These are phyloP conservation scores for Excoecaria cochinchinensis DNA, from an alignment of 345 rosid genomes.

Conservation along the genomic window DNA sequence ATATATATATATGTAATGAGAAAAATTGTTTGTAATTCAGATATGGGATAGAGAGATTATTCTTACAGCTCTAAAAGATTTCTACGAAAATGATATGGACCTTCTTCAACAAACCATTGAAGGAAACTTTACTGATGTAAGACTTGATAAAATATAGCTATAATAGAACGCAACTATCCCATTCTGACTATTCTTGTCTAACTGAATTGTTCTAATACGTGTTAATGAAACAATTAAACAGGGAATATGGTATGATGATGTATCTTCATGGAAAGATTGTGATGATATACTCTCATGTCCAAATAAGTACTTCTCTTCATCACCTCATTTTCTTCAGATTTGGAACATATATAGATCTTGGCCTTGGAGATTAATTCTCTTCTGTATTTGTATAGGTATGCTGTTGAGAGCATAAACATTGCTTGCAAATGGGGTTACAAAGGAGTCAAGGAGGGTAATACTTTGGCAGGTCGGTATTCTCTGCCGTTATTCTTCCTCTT, in stretches of 20 bases:
- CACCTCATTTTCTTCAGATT: background rate
- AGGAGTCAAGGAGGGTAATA: conserved; percentile 63
- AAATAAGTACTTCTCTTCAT: conserved; percentile 44
- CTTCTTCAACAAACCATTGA: conserved; percentile 66
- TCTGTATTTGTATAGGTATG: conserved; percentile 43
- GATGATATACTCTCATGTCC: conserved; percentile 64
- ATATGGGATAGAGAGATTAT: conserved; percentile 96
- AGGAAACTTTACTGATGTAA: conserved; percentile 74
- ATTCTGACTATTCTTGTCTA: no score
- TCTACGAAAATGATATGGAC: conserved; percentile 67
- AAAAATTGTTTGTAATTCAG: conserved; percentile 33
- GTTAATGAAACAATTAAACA: conserved; percentile 11
- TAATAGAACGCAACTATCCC: no score
- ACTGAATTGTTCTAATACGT: background rate
- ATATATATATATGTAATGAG: no score
- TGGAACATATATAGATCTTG: background rate
- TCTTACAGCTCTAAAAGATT: conserved; percentile 66
- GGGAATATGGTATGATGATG: conserved; percentile 86
- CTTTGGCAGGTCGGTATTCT: conserved; percentile 52
- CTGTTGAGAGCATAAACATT: conserved; percentile 69
- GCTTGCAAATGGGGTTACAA: conserved; percentile 96
- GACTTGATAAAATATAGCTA: background rate
- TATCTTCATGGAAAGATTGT: conserved; percentile 71
- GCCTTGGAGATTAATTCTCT: background rate
- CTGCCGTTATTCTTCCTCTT: no score